Evolutionary conservation across 1,284 basidiomycete species (phyloP), one percentile per base, ranked within the genome.

Genomic region (Papiliotrema nemorosa): DNA sequence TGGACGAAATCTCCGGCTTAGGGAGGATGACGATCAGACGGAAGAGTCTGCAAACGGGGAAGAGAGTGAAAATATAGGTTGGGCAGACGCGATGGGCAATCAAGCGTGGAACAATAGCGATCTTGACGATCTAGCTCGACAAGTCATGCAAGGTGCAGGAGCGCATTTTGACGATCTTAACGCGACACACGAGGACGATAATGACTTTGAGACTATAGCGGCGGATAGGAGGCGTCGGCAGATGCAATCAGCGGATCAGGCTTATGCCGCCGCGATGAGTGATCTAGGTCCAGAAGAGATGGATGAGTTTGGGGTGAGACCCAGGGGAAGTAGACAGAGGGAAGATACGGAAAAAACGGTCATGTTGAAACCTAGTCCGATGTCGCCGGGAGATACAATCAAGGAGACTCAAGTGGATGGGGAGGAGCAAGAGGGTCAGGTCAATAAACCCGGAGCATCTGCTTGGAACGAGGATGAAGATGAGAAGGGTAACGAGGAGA

Each of bases 41-140:
- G 18, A 7, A 20, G 40, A 13, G n/a, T n/a, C n/a, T n/a, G 44
- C 22, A 14, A 40, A 10, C 35, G 54, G 20, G 47, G 40, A 14
- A 29, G 38, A 22, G 3, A 43, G 44, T 14, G 38, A 45, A 5
- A 48, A 49, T 12, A 49, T 52, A 4, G 21, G 49, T 41, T 25
- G 49, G 52, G 41, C 40, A 45, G 36, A 31, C 25, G 13, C 24
- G 20, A 14, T 34, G 24, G 46, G 16, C 20, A 44, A 44, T 34
- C 24, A n/a, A 25, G 39, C 33, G 1, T 46, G 44, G 33, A 24
- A 12, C 12, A 24, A 26, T 6, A 24, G 43, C 37, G 47, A 37
- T 5, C 52, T 73, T 18, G 69, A 67, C 33, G 62, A 69, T 25
- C 54, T 71, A 10, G 69, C 69, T 1, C 51, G 63, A 38, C 64